Base-by-base conservation (phyloP, 768 basidiomycete species). In the Lyophyllum atratum region DNA sequence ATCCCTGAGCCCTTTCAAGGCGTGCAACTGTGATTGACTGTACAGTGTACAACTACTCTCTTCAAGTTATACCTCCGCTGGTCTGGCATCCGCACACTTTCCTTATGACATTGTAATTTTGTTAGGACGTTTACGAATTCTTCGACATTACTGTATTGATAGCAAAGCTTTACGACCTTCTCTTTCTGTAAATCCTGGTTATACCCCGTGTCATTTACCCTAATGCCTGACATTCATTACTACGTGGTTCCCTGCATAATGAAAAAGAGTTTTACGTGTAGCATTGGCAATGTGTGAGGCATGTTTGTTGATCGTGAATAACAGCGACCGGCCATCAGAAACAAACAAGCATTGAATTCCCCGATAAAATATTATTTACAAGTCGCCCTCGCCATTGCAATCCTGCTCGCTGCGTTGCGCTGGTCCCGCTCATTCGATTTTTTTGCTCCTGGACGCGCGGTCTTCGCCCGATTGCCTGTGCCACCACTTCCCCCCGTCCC, bases 351-450 rank as follows among this genome's bases (percentile, higher is more conserved):
- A n/a, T 4, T 44, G 48, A 29, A 43, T 43, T 43, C 14, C 24
- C 37, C 42, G 45, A 37, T 49, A 53, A 56, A 47, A 61, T 54
- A 61, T 57, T 61, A 61, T 54, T 61, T 58, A 17, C 52, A 28
- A 37, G 33, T 45, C 43, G 52, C 45, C 37, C 21, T 25, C 51
- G 10, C 39, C 46, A 47, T 44, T 26, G 21, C 21, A 37, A 43
- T 51, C 33, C 43, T 12, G 14, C 4, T 31, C 29, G 50, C 22
- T 22, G 45, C 25, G 25, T 42, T 29, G 44, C 44, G 21, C 44
- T 53, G 55, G 49, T 59, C 34, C 43, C 49, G 46, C 9, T 37
- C 52, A 53, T 21, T 53, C 21, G 9, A 25, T 52, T 33, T 55
- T 46, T 46, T 39, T 34, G 21, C n/a, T 55, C 10, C 43, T 33